phyloP scores from a whole-genome alignment of 768 basidiomycete species.

The Suillus brevipes region DNA sequence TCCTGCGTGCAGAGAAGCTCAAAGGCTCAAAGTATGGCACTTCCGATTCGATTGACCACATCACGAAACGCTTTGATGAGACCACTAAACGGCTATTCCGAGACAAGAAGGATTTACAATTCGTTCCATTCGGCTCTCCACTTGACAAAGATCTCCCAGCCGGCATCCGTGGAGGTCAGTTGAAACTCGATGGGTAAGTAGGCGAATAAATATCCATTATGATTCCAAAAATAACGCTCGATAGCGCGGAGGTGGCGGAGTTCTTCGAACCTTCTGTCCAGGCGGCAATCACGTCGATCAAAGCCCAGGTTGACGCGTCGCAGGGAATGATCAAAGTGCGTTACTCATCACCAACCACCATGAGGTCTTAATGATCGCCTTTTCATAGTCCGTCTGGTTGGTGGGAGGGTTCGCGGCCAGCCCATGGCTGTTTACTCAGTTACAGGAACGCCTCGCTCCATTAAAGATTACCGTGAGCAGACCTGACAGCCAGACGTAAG shows the following conservation, averaged over 20 bases:
- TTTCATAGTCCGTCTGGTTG: conserved; percentile 69
- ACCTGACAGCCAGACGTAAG: conserved; percentile 79
- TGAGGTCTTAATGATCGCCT: conserved; percentile 11
- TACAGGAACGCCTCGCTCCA: conserved; percentile 65
- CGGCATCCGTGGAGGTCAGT: conserved; percentile 70
- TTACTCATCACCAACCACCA: conserved; percentile 9
- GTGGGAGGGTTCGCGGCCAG: conserved; percentile 85
- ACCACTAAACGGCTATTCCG: conserved; percentile 80
- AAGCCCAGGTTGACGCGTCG: conserved; percentile 67
- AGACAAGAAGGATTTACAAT: conserved; percentile 65
- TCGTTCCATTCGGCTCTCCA: conserved; percentile 75
- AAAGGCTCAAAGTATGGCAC: conserved; percentile 72
- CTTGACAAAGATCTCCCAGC: conserved; percentile 70
- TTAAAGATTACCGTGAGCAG: conserved; percentile 63
- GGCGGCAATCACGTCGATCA: conserved; percentile 70
- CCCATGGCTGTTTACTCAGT: conserved; percentile 75
- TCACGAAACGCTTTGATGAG: conserved; percentile 79
- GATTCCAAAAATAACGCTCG: not conserved
- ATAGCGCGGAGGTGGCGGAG: conserved; percentile 56
- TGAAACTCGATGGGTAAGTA: conserved; percentile 68
- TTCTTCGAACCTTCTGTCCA: conserved; percentile 80
- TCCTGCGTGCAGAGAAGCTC: conserved; percentile 57
- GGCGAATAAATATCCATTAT: conserved; percentile 25
- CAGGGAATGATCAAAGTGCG: conserved; percentile 63
- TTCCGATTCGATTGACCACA: conserved; percentile 71